Percentiles rank a stretch among this genome's conserved stretches.
Evolutionary conservation across 2,329 filamentous ascomycete species (phyloP).

Genomic region (Alternaria infectoria): DNA sequence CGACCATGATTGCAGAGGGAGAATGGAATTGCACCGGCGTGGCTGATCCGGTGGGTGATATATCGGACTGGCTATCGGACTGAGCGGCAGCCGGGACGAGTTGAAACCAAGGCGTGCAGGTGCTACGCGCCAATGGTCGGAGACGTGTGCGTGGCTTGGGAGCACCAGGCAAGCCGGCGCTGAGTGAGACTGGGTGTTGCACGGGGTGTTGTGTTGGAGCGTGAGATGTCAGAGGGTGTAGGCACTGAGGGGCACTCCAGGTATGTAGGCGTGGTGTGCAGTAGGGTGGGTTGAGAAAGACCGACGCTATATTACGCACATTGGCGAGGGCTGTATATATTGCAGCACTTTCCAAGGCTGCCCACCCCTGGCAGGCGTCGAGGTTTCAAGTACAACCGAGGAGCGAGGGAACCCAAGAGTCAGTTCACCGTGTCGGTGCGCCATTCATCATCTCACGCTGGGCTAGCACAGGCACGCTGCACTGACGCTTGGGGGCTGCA

Average conservation of each 20-base stretch:
- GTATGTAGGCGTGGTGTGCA: background rate
- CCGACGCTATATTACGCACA: slow-evolving; percentile 6
- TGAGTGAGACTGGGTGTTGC: slow-evolving; percentile 29
- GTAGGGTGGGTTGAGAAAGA: slow-evolving; percentile 1
- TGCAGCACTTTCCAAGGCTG: slow-evolving; percentile 6
- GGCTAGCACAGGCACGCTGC: background rate
- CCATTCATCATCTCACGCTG: slow-evolving; percentile 8
- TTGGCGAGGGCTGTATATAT: slow-evolving; percentile 11
- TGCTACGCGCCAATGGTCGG: slow-evolving; percentile 35
- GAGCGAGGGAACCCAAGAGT: slow-evolving; percentile 11
- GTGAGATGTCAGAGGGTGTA: background rate
- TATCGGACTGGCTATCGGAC: slow-evolving; percentile 21
- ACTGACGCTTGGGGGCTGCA: background rate
- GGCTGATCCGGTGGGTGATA: slow-evolving; percentile 15
- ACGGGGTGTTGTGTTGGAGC: slow-evolving; percentile 13
- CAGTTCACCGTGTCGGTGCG: slow-evolving; percentile 14
- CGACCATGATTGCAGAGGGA: slow-evolving; percentile 35
- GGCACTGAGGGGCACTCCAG: background rate
- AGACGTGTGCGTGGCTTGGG: slow-evolving; percentile 25
- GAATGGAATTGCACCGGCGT: background rate
- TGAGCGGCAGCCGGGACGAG: slow-evolving; percentile 21
- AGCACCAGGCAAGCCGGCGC: slow-evolving; percentile 19
- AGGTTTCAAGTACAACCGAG: slow-evolving; percentile 23
- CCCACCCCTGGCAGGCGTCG: slow-evolving; percentile 11
- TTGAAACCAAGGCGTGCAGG: slow-evolving; percentile 41